Evolutionary conservation across 1,139 yeast species (phyloP).

Genomic region (Sugiyamaella sp.): DNA sequence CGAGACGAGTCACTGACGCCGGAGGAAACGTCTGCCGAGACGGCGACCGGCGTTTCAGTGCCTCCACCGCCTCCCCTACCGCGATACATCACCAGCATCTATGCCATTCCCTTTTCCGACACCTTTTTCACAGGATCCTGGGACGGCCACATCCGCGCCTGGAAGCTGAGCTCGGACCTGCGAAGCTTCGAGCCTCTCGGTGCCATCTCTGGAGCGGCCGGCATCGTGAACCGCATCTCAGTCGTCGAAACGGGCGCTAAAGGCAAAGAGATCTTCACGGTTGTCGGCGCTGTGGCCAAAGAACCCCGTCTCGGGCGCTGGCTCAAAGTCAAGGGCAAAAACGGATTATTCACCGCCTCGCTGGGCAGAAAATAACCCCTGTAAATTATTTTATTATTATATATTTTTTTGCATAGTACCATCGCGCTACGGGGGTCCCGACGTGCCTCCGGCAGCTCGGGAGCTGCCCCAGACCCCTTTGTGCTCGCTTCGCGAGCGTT

Average conservation of each 20-base stretch:
- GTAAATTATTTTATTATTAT: slow-evolving; percentile 17
- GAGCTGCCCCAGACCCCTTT: neutral
- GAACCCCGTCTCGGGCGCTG: slow-evolving; percentile 91
- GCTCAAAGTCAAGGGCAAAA: slow-evolving; percentile 45
- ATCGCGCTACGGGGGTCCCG: neutral
- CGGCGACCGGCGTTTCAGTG: slow-evolving; percentile 24
- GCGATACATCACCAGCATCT: slow-evolving; percentile 79
- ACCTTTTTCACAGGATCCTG: slow-evolving; percentile 86
- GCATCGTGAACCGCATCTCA: slow-evolving; percentile 71
- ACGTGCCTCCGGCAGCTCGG: slow-evolving; percentile 15
- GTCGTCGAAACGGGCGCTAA: slow-evolving; percentile 60
- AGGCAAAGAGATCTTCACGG: slow-evolving; percentile 52
- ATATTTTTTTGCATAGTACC: slow-evolving; percentile 2
- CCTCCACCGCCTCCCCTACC: slow-evolving; percentile 76
- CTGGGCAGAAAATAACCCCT: slow-evolving; percentile 11
- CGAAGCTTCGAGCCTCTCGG: slow-evolving; percentile 62
- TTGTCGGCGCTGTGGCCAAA: slow-evolving; percentile 72
- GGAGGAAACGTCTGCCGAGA: slow-evolving; percentile 61
- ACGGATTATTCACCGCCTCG: slow-evolving; percentile 32
- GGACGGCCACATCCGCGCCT: slow-evolving; percentile 72
- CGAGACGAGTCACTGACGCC: slow-evolving; percentile 55
- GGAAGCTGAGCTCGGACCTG: slow-evolving; percentile 71
- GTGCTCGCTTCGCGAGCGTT: neutral
- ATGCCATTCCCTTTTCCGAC: slow-evolving; percentile 89
- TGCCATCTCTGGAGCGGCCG: slow-evolving; percentile 60